Conservation (phyloP, 208 protist species). For the Crithidia brevicula region DNA sequence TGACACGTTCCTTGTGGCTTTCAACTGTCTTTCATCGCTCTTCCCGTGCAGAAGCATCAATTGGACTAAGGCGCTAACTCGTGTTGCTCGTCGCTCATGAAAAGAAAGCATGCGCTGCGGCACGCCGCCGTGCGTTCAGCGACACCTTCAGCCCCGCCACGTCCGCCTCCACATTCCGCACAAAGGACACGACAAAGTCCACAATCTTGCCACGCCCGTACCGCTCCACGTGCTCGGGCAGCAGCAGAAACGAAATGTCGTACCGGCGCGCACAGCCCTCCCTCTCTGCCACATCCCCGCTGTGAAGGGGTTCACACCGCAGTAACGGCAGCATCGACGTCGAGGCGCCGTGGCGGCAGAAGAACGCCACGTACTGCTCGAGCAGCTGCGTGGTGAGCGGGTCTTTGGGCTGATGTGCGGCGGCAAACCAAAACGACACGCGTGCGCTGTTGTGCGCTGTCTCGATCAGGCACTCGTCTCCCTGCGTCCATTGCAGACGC, state of each 20-base stretch:
- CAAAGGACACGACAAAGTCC: constrained; percentile 97
- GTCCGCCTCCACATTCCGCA: constrained; percentile 97
- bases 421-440: constrained; percentile 85
- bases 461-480: constrained; percentile 94
- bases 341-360: constrained; percentile 93
- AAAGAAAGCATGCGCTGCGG: constrained; percentile 51
- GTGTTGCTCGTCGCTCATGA: too few species aligned
- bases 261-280: not conserved
- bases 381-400: constrained; percentile 94
- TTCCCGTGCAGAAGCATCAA: not conserved
- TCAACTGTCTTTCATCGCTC: not conserved
- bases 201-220: constrained; percentile 96
- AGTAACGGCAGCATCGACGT: constrained; percentile 14
- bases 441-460: constrained; percentile 96
- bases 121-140: constrained; percentile 42
- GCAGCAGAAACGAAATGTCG: constrained; percentile 22
- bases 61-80: too few species aligned
- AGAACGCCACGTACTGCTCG: constrained; percentile 95
- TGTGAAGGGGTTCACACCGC: constrained; percentile 11
- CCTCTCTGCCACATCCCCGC: not conserved
- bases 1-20: too few species aligned
- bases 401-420: constrained; percentile 89
- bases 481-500: constrained; percentile 37
- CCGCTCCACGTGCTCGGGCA: constrained; percentile 89
- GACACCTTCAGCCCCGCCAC: constrained; percentile 95